Evolutionary conservation across 176 grass and related monocot genomes (phyloP).

Genomic region (Stipa capillata): DNA sequence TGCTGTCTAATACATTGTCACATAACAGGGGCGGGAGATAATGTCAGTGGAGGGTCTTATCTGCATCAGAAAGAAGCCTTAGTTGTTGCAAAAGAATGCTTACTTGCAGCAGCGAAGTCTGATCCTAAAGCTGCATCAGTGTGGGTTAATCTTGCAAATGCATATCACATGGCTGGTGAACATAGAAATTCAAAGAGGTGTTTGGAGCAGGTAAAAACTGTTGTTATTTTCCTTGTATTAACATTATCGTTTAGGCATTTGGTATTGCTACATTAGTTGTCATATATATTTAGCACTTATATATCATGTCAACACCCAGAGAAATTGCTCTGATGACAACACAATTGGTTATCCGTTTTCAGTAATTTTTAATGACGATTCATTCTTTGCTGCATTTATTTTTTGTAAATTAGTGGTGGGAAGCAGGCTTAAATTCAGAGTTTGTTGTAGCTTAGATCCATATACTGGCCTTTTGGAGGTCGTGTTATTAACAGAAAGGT

Average conservation of each 20-base stretch:
- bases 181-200: conserved; percentile 79
- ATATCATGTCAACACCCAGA: not conserved
- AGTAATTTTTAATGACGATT: not conserved
- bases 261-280: not conserved
- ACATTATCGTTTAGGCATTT: not conserved
- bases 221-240: conserved; percentile 15
- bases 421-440: not conserved
- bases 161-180: conserved; percentile 76
- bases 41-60: conserved; percentile 43
- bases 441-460: not conserved
- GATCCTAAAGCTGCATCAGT: conserved; percentile 73
- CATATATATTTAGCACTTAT: not conserved
- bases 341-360: not conserved
- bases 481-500: not conserved
- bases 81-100: conserved; percentile 81
- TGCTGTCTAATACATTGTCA: conserved; percentile 9
- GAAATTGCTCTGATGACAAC: not conserved
- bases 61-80: conserved; percentile 71
- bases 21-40: conserved; percentile 54
- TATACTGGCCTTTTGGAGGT: not conserved
- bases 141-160: conserved; percentile 96
- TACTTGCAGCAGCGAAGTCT: conserved; percentile 65
- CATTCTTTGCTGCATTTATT: not conserved
- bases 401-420: not conserved
- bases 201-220: conserved; percentile 77